These are phyloP conservation scores for Kwoniella sp. DNA, from an alignment of 768 basidiomycete species.

Conservation along the genomic window DNA sequence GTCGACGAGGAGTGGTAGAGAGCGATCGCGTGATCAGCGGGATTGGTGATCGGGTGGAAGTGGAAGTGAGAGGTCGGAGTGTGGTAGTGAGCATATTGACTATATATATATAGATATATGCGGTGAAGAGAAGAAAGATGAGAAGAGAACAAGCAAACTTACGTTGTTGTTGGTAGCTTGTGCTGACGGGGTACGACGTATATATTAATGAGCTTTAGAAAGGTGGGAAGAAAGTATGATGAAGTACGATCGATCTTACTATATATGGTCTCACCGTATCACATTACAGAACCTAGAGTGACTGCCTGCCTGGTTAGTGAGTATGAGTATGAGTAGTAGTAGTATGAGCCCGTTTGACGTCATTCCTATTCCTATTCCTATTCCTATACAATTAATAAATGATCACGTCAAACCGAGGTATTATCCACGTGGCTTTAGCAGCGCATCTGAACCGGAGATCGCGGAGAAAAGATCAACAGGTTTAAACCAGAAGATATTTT, in stretches of 20 bases:
- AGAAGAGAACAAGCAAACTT: background rate
- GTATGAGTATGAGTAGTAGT: too few relatives aligned
- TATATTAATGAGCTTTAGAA: too few relatives aligned
- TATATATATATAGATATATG: background rate
- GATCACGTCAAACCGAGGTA: too few relatives aligned
- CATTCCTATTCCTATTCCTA: background rate
- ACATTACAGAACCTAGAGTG: too few relatives aligned
- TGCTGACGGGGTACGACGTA: too few relatives aligned
- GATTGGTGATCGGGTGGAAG: background rate
- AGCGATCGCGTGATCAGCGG: background rate
- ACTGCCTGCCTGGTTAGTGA: too few relatives aligned
- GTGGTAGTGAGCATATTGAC: background rate
- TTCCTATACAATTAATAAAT: background rate
- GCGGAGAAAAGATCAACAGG: background rate
- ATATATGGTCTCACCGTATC: background rate
- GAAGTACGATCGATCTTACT: background rate
- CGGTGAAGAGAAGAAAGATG: background rate
- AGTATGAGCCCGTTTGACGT: background rate
- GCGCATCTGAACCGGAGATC: too few relatives aligned
- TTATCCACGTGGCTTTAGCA: too few relatives aligned
- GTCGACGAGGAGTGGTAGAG: background rate
- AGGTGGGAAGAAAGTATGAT: background rate
- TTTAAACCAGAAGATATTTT: background rate
- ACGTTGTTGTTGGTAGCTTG: background rate
- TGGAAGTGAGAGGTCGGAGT: conserved; percentile 1